Evolutionary conservation across 805 yeast species (phyloP).

Genomic region (Suhomyces tanzawaensis): DNA sequence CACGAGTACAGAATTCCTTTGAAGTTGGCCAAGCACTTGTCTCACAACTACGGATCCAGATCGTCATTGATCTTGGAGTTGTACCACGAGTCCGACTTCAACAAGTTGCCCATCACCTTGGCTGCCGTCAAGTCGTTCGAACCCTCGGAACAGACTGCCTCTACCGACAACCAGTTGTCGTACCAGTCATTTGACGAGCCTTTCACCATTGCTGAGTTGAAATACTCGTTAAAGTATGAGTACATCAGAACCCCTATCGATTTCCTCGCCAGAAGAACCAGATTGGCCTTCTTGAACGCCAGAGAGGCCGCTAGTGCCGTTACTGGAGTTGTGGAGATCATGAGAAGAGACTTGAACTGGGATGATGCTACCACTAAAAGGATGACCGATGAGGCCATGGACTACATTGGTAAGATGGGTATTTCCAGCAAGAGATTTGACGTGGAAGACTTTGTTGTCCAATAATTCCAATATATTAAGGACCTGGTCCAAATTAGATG

Average conservation of each 20-base stretch:
- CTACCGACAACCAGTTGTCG: conserved; percentile 36
- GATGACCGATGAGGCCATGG: conserved; percentile 51
- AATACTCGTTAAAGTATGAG: conserved; percentile 78
- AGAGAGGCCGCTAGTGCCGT: conserved; percentile 77
- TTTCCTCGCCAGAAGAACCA: conserved; percentile 87
- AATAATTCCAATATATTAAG: too few species aligned
- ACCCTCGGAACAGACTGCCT: conserved; percentile 26
- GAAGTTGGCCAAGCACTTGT: conserved; percentile 74
- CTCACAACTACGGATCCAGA: conserved; percentile 86
- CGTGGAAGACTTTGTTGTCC: conserved; percentile 18
- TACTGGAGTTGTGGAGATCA: conserved; percentile 79
- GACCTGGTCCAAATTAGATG: too few species aligned
- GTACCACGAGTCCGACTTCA: conserved; percentile 51
- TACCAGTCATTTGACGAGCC: conserved; percentile 67
- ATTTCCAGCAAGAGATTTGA: conserved; percentile 21
- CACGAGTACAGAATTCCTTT: conserved; percentile 75
- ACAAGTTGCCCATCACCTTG: conserved; percentile 65
- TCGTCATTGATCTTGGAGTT: conserved; percentile 68
- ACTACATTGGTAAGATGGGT: conserved; percentile 66
- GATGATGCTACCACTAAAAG: conserved; percentile 51
- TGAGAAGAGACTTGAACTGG: conserved; percentile 84
- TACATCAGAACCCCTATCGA: conserved; percentile 86
- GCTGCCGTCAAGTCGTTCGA: conserved; percentile 37
- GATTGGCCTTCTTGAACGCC: conserved; percentile 89
- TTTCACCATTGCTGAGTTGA: conserved; percentile 86